Conservation (phyloP, 176 grass and related monocot genomes). For the Paspalum vaginatum region DNA sequence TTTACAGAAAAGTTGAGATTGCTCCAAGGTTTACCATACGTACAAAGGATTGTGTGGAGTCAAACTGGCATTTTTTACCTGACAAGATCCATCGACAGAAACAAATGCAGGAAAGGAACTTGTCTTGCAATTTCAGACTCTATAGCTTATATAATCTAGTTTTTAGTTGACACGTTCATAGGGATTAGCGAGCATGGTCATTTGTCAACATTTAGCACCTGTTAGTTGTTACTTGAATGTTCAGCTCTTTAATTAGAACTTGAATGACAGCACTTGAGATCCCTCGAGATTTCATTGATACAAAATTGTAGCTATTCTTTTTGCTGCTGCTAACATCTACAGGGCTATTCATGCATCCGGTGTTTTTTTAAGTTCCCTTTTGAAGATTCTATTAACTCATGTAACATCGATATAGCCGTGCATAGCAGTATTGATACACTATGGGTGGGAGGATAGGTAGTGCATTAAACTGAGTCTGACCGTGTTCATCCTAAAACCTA, state of each 20-base stretch:
- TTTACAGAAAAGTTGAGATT: background rate
- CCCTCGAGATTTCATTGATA: background rate
- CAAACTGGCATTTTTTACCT: background rate
- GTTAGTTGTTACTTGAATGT: background rate
- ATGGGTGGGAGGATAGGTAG: too few species aligned
- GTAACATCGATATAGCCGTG: too few species aligned
- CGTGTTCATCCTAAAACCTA: background rate
- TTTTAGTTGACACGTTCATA: constrained; percentile 17
- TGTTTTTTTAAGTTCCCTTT: too few species aligned
- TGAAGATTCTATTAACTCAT: too few species aligned
- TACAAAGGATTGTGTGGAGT: background rate
- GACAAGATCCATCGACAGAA: constrained; percentile 1
- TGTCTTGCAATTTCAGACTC: background rate
- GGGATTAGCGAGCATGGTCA: background rate
- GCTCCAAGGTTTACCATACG: background rate
- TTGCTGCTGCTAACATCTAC: background rate
- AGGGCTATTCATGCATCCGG: too few species aligned
- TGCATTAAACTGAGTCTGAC: background rate
- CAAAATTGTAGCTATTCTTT: background rate
- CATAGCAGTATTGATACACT: too few species aligned
- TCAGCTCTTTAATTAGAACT: background rate
- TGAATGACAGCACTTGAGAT: background rate
- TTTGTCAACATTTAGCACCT: constrained; percentile 7
- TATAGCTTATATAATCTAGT: constrained; percentile 21
- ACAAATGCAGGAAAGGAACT: background rate